Evolutionary conservation across 75 land plant genomes (phyloP), one percentile per base, ranked within the genome.

Genomic region (Gnetum montanum): DNA sequence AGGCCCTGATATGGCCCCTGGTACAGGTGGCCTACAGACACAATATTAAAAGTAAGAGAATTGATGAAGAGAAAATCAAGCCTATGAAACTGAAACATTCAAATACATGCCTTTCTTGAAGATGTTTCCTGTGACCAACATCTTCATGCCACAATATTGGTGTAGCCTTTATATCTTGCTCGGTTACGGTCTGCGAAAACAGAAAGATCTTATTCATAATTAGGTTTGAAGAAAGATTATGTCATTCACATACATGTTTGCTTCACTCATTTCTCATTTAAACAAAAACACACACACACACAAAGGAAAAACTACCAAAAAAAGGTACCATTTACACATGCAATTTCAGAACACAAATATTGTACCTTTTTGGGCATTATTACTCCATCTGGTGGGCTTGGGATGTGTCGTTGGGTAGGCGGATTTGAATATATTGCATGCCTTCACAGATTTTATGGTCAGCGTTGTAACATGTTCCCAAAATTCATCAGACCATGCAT

Each of bases 361-460:
- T n/a, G n/a, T 29, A 94, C 98, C 85, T 89, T 82, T 43, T 46
- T 37, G 20, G 98, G 98, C 31, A 85, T 54, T 22, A 52, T 46
- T 16, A 75, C 98, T 23, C 84, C 96, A 23, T 57, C 40, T 1
- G 95, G 98, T 61, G 90, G 98, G 60, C 81, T 77, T 49, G 87
- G 78, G 52, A 82, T 75, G 53, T 93, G 98, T 24, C 41, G 47
- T 49, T 89, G 98, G 4, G 43, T 22, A 22, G 43, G 47, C 48
- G 98, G 98, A 48, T 76, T 76, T n/a, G 62, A 58, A 62, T 75
- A 93, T 11, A 75, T 64, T 22, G 71, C 66, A 62, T 78, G 74
- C 76, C 97, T 92, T 73, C 69, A 69, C 36, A 66, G 45, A 4
- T n/a, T n/a, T n/a, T n/a, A n/a, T n/a, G n/a, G n/a, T n/a, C n/a